Evolutionary conservation across 768 basidiomycete species (phyloP).

Genomic region (Russula abietina): DNA sequence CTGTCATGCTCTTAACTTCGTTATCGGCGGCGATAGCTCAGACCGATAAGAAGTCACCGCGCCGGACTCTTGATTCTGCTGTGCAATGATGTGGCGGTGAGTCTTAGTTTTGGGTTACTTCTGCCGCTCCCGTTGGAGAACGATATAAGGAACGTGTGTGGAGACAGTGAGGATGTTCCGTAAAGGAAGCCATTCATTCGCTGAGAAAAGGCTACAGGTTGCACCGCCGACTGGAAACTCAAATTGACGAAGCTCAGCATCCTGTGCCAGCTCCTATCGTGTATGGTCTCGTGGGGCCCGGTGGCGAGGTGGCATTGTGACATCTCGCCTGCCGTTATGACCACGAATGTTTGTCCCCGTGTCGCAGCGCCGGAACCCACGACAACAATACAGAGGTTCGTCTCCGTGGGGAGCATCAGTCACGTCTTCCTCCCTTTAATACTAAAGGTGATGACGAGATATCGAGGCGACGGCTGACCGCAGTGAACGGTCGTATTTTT

Average conservation of each 20-base stretch:
- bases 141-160: conserved; percentile 18
- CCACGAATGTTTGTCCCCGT: conserved; percentile 11
- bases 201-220: background rate
- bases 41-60: conserved; percentile 9
- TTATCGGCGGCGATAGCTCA: conserved; percentile 9
- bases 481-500: background rate
- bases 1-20: conserved; percentile 17
- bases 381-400: conserved; percentile 12
- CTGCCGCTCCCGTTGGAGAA: background rate
- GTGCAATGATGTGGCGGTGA: conserved; percentile 12
- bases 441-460: background rate
- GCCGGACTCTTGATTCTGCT: conserved; percentile 15
- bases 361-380: conserved; percentile 1
- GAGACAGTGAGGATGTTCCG: background rate
- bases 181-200: background rate
- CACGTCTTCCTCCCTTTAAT: conserved; percentile 2
- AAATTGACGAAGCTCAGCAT: conserved; percentile 10
- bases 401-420: conserved; percentile 1
- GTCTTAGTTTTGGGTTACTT: background rate
- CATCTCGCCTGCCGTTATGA: conserved; percentile 11
- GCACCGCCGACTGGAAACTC: conserved; percentile 10
- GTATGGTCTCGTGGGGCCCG: conserved; percentile 16
- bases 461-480: background rate
- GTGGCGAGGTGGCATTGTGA: conserved; percentile 8
- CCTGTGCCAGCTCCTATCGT: conserved; percentile 13